Evolutionary conservation across 345 rosid genomes (phyloP).

Genomic region (Eucalyptus erythrocorys): DNA sequence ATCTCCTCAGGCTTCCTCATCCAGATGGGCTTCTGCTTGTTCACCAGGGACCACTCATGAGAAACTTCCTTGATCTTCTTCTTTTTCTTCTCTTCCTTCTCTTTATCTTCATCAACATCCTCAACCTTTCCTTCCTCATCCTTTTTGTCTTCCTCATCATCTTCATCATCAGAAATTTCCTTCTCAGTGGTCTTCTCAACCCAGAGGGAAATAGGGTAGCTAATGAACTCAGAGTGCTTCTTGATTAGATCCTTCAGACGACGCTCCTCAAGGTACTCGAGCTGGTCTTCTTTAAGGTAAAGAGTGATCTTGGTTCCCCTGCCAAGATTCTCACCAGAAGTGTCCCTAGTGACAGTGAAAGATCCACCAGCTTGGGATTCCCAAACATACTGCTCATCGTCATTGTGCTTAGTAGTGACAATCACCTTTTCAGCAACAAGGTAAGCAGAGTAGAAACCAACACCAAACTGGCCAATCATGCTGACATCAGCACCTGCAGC

Average conservation of each 20-base stretch:
- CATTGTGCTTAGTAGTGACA: not conserved
- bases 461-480: not conserved
- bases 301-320: not conserved
- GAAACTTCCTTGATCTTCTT: constrained; percentile 90
- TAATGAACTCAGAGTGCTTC: not conserved
- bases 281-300: constrained; percentile 1
- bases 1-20: constrained; percentile 92
- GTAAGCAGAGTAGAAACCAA: not conserved
- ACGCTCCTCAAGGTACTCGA: constrained; percentile 2
- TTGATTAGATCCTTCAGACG: not conserved
- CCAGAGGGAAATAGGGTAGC: not conserved
- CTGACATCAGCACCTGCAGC: not conserved
- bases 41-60: constrained; percentile 69
- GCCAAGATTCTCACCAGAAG: not conserved
- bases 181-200: not conserved
- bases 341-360: not conserved
- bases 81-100: constrained; percentile 48
- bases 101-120: constrained; percentile 15
- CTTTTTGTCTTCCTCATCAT: constrained; percentile 10
- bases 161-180: constrained; percentile 2
- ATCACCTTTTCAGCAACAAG: not conserved
- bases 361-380: not conserved
- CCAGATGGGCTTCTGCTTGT: constrained; percentile 92
- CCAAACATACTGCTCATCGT: not conserved
- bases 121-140: constrained; percentile 12